These are phyloP conservation scores for Letharia lupina DNA, from an alignment of 495 filamentous ascomycete species.

Conservation along the genomic window DNA sequence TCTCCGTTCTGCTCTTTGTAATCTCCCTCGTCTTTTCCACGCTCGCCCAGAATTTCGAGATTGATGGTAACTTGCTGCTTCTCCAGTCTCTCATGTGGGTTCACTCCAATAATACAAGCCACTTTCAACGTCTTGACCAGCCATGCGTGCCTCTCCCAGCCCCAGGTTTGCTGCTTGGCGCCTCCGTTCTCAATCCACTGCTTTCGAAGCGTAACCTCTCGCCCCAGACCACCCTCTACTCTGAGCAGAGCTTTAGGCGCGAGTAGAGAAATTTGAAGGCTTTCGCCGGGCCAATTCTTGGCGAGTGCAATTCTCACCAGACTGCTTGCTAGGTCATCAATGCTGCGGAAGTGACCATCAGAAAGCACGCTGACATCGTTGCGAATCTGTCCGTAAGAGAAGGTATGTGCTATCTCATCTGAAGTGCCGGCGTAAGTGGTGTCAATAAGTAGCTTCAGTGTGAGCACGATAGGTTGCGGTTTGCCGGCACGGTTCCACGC, in stretches of 20 bases:
- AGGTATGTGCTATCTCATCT: conserved; percentile 21
- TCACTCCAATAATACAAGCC: conserved; percentile 46
- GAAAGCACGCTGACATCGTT: conserved; percentile 17
- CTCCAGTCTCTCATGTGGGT: conserved; percentile 49
- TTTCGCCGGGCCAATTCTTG: conserved; percentile 19
- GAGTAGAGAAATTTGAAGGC: conserved; percentile 13
- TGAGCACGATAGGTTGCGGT: conserved; percentile 19
- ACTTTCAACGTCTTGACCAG: conserved; percentile 17
- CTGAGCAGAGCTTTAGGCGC: conserved; percentile 21
- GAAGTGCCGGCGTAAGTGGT: conserved; percentile 20
- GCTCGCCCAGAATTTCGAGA: conserved; percentile 14
- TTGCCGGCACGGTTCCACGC: conserved; percentile 24
- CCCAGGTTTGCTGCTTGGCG: conserved; percentile 3
- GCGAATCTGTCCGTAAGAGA: conserved; percentile 24
- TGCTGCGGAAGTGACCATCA: conserved; percentile 15
- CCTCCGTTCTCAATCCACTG: background rate
- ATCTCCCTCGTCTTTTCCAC: background rate
- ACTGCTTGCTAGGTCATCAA: conserved; percentile 14
- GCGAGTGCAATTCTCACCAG: conserved; percentile 4
- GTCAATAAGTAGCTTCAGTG: conserved; percentile 14
- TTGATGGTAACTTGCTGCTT: conserved; percentile 48
- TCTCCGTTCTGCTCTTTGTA: background rate
- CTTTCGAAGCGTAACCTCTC: conserved; percentile 5
- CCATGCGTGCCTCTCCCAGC: conserved; percentile 7
- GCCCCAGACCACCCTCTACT: conserved; percentile 21